Base-by-base conservation (phyloP, 1,284 basidiomycete genomes). In the Fomitopsis schrenkii region DNA sequence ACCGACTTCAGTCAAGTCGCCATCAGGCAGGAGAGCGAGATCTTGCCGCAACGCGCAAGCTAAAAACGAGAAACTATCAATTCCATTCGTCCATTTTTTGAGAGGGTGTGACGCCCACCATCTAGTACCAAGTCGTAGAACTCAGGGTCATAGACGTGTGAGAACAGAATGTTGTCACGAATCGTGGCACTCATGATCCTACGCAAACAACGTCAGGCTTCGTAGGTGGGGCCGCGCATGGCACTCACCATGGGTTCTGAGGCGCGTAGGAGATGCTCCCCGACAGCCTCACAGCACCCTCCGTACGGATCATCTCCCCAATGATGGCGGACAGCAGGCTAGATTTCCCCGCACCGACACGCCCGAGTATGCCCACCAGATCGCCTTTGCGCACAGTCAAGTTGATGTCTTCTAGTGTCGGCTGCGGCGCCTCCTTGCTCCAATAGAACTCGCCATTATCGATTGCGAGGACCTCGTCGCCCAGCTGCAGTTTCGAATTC, bases 331-430 rank as follows among this genome's bases (percentile, higher is more conserved):
- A 87, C 52, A 92, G 67, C 50, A 93, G 72, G 68, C 88, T 91
- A 12, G 87, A 86, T 87, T 98, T 98, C 60, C 96, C 96, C 56
- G 88, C 85, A n/a, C 96, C 96, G 35, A 98, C 95, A 36, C 91
- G 86, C 10, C 96, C 96, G 15, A 97, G 82, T 3, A 98, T 79
- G 10, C 91, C 94, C 0, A 96, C 77, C 2, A 98, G 76, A 68
- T 97, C 92, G n/a, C 95, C 95, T 72, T 93, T 95, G 53, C 82
- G 84, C 9, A 94, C 85, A 0, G 79, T 81, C 14, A 97, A 67
- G 68, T 88, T 85, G 66, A 98, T 90, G 60, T 87, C 87, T 67
- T 93, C 87, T 8, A 97, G 80, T 0, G 87, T 88, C 0, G 93
- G 85, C 56, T 83, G 79, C 19, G 75, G 70, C 1, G 77, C 76